Evolutionary conservation across 345 rosid genomes (phyloP), one percentile per base, ranked within the genome.

Genomic region (Raphanus raphanistrum): DNA sequence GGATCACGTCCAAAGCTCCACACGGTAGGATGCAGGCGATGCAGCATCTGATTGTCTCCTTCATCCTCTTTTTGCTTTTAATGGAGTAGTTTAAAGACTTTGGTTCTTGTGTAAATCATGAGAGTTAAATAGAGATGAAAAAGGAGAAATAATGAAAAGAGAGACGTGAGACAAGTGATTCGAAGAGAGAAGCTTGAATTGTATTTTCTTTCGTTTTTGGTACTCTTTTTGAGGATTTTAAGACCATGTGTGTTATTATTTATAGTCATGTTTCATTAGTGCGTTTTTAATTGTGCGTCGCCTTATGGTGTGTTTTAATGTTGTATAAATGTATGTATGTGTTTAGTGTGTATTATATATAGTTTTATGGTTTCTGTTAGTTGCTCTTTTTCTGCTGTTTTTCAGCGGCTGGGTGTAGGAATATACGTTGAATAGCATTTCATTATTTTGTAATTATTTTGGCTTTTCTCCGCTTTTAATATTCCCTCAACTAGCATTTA

Each of bases 1-100:
- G 87, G 73, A 95, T 88, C 73, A 95, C 98, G 80, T 95, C 99
- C 0, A 95, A 91, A 3, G 92, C 91, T 64, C 99, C 99, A 50
- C 99, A 95, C 3, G 99, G 99, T 17, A 92, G 88, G 80, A 95
- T 95, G 94, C 99, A 95, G 65, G 99, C 88, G 82, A 95, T 92
- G 78, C 98, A 90, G 32, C 99, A 95, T 71, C 97, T 84, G 62
- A 95, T 91, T n/a, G 94, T 84, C 81, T 86, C 89, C 89, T 87
- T 95, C 98, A 92, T 90, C 72, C 61, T 75, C 58, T 66, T 25
- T 35, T 41, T 0, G 41, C 26, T 71, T 71, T 5, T 29, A 25
- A 13, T 50, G 32, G 45, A 26, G 16, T 3, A 41, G n/a, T 12
- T 41, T 58, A 13, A 15, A 63, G 60, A 63, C 2, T 63, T 15